Percentiles rank a stretch among this genome's conserved stretches.
phyloP scores from a whole-genome alignment of 2,329 filamentous ascomycete genomes.

The Fragosphaeria purpurea region DNA sequence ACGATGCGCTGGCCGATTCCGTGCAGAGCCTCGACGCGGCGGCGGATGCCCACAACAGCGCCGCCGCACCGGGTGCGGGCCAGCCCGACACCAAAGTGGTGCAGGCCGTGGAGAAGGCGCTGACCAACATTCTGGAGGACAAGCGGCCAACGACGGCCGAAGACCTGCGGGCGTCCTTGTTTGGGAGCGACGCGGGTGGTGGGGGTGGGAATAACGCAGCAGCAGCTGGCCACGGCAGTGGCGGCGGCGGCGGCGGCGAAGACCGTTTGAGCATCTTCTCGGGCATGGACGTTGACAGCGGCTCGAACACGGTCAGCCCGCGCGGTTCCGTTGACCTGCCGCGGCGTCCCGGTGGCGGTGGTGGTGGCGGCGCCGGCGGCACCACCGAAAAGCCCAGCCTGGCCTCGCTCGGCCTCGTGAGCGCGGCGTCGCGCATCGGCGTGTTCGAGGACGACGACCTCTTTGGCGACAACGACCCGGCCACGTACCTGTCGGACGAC shows the following conservation, averaged over 20 bases:
- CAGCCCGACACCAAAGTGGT: slow-evolving; percentile 68
- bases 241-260: slow-evolving; percentile 18
- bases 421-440: slow-evolving; percentile 73
- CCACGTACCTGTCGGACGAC: slow-evolving; percentile 77
- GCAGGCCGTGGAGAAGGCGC: slow-evolving; percentile 81
- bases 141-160: slow-evolving; percentile 54
- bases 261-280: slow-evolving; percentile 37
- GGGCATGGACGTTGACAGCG: neutral
- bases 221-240: too few relatives aligned
- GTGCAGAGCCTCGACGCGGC: slow-evolving; percentile 64
- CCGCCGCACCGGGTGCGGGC: too few relatives aligned
- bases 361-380: too few relatives aligned
- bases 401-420: slow-evolving; percentile 82
- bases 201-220: too few relatives aligned
- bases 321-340: slow-evolving; percentile 24
- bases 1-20: slow-evolving; percentile 60
- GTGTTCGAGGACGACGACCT: slow-evolving; percentile 92
- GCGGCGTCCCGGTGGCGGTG: slow-evolving; percentile 19
- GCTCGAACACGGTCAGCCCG: neutral
- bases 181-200: slow-evolving; percentile 41
- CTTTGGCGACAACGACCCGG: slow-evolving; percentile 71
- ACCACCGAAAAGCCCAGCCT: slow-evolving; percentile 65
- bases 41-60: neutral
- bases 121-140: slow-evolving; percentile 86
- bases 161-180: slow-evolving; percentile 56